Percentiles rank a stretch among this genome's conserved stretches.
Conservation (phyloP, 73 alveolate genomes). For the Halteria grandinella region DNA sequence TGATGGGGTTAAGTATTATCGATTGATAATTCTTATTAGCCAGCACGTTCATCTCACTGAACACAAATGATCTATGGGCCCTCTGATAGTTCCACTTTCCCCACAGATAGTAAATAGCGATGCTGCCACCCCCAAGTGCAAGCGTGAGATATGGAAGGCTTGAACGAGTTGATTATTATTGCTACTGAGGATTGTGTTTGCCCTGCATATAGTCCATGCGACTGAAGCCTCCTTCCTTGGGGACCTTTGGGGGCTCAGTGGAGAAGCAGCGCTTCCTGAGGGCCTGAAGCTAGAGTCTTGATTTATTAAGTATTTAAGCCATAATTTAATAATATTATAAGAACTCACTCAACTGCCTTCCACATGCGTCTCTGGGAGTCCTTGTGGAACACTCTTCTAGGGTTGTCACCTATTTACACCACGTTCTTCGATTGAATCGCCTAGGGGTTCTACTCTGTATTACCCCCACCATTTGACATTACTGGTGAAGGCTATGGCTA, state of each 20-base stretch:
- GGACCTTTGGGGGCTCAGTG: too few relatives aligned
- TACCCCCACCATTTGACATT: too few relatives aligned
- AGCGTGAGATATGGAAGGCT: neutral
- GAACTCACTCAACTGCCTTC: constrained; percentile 22
- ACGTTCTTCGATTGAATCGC: neutral
- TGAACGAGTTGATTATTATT: neutral
- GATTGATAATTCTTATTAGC: neutral
- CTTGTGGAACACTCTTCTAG: constrained; percentile 20
- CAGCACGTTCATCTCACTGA: constrained; percentile 32
- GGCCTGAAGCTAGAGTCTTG: too few relatives aligned
- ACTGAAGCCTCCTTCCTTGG: constrained; percentile 1
- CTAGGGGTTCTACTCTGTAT: too few relatives aligned
- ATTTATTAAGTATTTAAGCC: too few relatives aligned
- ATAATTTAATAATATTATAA: too few relatives aligned
- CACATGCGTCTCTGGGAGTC: constrained; percentile 52
- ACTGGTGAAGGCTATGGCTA: too few relatives aligned
- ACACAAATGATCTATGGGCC: constrained; percentile 27
- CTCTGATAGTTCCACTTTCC: constrained; percentile 31
- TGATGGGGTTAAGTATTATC: neutral
- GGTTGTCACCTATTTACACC: neutral
- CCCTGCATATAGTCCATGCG: neutral
- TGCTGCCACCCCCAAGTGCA: neutral
- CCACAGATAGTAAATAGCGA: constrained; percentile 14
- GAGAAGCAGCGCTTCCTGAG: too few relatives aligned
- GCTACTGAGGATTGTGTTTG: neutral